A percentile compares a stretch with the other conserved stretches of the same genome.
These are phyloP conservation scores for Monilinia polystroma DNA, from an alignment of 2,329 filamentous ascomycete species.

Conservation along the genomic window DNA sequence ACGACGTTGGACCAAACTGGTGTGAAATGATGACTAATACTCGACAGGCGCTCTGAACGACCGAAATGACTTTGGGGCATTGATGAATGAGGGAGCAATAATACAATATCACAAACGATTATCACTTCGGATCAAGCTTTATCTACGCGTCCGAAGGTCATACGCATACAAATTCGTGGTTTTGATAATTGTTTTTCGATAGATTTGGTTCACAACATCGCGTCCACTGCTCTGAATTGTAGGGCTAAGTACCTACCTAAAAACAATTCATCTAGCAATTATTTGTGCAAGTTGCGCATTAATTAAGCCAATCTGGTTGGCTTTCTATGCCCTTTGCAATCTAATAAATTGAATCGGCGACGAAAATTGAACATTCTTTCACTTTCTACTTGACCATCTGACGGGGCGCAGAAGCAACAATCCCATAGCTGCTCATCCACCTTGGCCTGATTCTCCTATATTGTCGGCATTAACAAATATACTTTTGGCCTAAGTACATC, in stretches of 20 bases:
- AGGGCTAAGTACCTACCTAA: slow-evolving; percentile 21
- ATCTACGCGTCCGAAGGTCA: slow-evolving; percentile 39
- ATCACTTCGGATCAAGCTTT: slow-evolving; percentile 35
- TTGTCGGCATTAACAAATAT: neutral
- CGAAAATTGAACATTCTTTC: neutral
- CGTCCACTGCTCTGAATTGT: slow-evolving; percentile 27
- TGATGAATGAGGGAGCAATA: slow-evolving; percentile 29
- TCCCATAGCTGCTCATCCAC: neutral
- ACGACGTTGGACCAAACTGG: slow-evolving; percentile 30
- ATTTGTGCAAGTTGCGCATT: slow-evolving; percentile 20
- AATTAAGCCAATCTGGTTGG: neutral
- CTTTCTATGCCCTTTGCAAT: neutral
- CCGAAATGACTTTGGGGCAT: slow-evolving; percentile 25
- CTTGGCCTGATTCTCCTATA: slow-evolving; percentile 3
- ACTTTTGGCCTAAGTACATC: neutral
- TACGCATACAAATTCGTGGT: slow-evolving; percentile 30
- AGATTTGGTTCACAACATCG: slow-evolving; percentile 33
- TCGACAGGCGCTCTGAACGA: slow-evolving; percentile 27
- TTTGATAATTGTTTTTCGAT: slow-evolving; percentile 28
- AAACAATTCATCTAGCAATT: slow-evolving; percentile 24
- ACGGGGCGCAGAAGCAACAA: slow-evolving; percentile 11
- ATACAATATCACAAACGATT: slow-evolving; percentile 34
- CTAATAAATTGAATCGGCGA: slow-evolving; percentile 6
- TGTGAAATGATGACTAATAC: slow-evolving; percentile 27
- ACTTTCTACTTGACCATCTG: neutral